A percentile compares a stretch with the other conserved stretches of the same genome.
Conservation (phyloP, 2,329 filamentous ascomycete species). For the Hypoxylon sp. region DNA sequence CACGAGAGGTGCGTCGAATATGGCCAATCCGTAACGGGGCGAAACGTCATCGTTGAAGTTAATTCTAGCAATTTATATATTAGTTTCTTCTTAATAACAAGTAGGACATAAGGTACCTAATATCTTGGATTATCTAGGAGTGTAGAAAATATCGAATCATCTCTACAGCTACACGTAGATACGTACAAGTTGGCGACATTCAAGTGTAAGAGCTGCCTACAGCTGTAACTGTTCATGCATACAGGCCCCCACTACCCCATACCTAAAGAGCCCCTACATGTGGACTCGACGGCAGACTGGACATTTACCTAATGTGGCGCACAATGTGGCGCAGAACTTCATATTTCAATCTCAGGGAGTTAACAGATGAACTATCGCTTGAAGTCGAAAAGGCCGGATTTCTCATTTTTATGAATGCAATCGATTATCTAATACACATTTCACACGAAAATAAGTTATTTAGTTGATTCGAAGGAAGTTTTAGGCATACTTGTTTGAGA, state of each 20-base stretch:
- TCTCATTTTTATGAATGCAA: background rate
- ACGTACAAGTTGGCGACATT: background rate
- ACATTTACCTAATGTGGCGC: conserved; percentile 25
- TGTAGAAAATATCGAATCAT: background rate
- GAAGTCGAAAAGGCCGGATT: background rate
- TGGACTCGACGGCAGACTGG: too few species aligned
- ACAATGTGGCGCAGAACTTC: conserved; percentile 45
- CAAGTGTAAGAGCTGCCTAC: background rate
- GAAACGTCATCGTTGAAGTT: conserved; percentile 23
- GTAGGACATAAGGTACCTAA: background rate
- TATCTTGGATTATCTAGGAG: background rate
- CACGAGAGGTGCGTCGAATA: conserved; percentile 8
- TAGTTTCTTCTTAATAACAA: background rate
- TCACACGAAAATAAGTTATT: background rate
- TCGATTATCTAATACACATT: background rate
- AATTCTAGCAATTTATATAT: background rate
- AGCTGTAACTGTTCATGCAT: conserved; percentile 9
- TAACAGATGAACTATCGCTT: background rate
- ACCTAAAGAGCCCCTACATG: background rate
- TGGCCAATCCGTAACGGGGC: conserved; percentile 9
- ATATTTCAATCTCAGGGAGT: conserved; percentile 10
- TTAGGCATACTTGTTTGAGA: background rate
- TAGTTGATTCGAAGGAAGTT: background rate
- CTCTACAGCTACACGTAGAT: background rate
- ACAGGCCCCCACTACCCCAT: conserved; percentile 15